These are phyloP conservation scores for Mikania micrantha DNA, from an alignment of 129 eudicot species.

Conservation along the genomic window DNA sequence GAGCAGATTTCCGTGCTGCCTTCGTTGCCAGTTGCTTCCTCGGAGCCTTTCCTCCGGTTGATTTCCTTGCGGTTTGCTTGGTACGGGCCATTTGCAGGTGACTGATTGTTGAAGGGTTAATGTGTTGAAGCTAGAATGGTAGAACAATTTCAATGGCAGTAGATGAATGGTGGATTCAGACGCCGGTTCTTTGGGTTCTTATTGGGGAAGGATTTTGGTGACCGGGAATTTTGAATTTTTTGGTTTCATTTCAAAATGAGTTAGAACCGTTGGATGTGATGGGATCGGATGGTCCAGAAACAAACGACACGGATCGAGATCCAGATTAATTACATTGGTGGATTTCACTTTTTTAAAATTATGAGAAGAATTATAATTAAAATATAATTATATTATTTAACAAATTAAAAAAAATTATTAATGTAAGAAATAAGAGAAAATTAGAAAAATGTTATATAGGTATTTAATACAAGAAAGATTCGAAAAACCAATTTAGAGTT, in stretches of 20 bases:
- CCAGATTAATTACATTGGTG: too few species aligned
- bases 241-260: not conserved
- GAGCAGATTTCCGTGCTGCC: slow-evolving; percentile 41
- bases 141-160: not conserved
- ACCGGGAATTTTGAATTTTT: slow-evolving; percentile 7
- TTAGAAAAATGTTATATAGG: too few species aligned
- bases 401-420: too few species aligned
- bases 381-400: too few species aligned
- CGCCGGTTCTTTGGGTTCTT: not conserved
- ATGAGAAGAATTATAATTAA: too few species aligned
- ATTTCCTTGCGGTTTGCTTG: slow-evolving; percentile 42
- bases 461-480: too few species aligned
- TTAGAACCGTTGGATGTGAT: slow-evolving; percentile 9
- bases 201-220: not conserved
- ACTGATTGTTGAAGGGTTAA: not conserved
- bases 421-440: too few species aligned
- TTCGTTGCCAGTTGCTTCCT: slow-evolving; percentile 36
- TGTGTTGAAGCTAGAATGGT: not conserved
- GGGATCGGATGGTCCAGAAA: slow-evolving; percentile 1
- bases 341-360: too few species aligned
- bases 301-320: slow-evolving; percentile 14
- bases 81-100: slow-evolving; percentile 41
- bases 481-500: too few species aligned
- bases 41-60: slow-evolving; percentile 45
- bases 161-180: not conserved